phyloP scores from a whole-genome alignment of 805 yeast species.

The Yarrowia bubula region DNA sequence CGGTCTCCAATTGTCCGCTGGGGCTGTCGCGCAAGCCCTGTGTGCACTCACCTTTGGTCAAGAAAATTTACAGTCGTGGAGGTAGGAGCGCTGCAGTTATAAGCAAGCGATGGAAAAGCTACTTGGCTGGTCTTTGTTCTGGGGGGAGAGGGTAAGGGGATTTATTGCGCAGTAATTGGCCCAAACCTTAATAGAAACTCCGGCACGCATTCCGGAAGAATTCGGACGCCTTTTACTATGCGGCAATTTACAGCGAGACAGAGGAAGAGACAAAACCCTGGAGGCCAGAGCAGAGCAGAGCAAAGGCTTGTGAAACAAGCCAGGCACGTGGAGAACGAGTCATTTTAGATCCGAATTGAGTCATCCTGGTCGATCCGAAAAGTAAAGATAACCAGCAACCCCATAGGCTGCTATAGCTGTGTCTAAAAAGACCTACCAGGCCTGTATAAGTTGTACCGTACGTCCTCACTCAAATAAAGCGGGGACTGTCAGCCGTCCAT shows the following conservation, averaged over 20 bases:
- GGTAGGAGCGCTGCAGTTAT: constrained; percentile 25
- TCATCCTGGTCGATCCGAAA: not conserved
- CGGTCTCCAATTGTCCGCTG: not conserved
- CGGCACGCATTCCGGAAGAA: constrained; percentile 24
- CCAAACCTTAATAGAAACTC: constrained; percentile 25
- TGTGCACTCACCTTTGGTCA: constrained; percentile 22
- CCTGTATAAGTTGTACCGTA: too few relatives aligned
- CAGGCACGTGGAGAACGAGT: not conserved
- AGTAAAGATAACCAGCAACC: too few relatives aligned
- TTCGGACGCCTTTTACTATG: constrained; percentile 15
- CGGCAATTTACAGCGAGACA: constrained; percentile 24
- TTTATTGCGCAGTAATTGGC: constrained; percentile 27
- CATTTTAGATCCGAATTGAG: not conserved
- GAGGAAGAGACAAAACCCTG: not conserved
- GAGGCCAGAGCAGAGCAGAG: not conserved
- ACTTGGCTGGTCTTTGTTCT: constrained; percentile 18
- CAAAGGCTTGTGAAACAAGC: not conserved
- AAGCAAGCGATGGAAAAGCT: constrained; percentile 25
- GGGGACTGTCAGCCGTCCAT: constrained; percentile 8
- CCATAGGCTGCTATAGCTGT: too few relatives aligned
- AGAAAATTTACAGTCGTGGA: constrained; percentile 26
- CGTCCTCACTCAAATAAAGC: too few relatives aligned
- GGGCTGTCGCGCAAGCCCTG: not conserved
- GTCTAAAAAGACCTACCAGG: too few relatives aligned
- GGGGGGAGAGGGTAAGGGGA: constrained; percentile 26